A percentile compares a stretch with the other conserved stretches of the same genome.
Evolutionary conservation across 73 alveolate genomes (phyloP).

Genomic region (Uronychia binucleata): DNA sequence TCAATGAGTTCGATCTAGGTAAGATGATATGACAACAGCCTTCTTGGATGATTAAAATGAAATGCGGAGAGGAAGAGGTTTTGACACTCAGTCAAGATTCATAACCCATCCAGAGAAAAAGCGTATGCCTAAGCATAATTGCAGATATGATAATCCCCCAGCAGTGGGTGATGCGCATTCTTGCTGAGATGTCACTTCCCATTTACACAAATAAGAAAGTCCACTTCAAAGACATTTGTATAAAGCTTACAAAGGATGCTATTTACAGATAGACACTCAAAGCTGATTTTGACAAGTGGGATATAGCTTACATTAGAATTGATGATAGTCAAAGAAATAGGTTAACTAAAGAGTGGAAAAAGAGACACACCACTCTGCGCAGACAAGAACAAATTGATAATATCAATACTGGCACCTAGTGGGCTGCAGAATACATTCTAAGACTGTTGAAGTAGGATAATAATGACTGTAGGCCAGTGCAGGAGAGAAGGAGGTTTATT

Average conservation of each 20-base stretch:
- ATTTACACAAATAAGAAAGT: constrained; percentile 13
- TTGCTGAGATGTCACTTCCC: constrained; percentile 8
- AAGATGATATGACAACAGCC: not conserved
- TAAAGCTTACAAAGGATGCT: constrained; percentile 16
- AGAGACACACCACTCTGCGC: not conserved
- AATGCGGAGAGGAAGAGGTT: not conserved
- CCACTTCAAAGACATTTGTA: constrained; percentile 41
- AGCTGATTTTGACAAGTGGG: not conserved
- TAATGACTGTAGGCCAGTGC: not conserved
- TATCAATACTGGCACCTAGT: constrained; percentile 6
- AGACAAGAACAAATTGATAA: not conserved
- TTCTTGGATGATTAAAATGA: not conserved
- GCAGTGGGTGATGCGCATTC: not conserved
- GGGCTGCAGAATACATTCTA: not conserved
- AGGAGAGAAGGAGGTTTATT: not conserved
- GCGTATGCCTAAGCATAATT: not conserved
- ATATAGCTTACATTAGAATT: not conserved
- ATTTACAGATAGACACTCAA: not conserved
- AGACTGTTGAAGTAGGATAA: constrained; percentile 1
- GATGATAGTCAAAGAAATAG: constrained; percentile 1
- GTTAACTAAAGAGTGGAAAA: constrained; percentile 12
- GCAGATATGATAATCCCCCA: constrained; percentile 2
- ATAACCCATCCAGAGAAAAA: constrained; percentile 4
- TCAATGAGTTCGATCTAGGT: not conserved
- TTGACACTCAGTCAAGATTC: constrained; percentile 1